Evolutionary conservation across 495 filamentous ascomycete genomes (phyloP).

Genomic region (Cercophora scortea): DNA sequence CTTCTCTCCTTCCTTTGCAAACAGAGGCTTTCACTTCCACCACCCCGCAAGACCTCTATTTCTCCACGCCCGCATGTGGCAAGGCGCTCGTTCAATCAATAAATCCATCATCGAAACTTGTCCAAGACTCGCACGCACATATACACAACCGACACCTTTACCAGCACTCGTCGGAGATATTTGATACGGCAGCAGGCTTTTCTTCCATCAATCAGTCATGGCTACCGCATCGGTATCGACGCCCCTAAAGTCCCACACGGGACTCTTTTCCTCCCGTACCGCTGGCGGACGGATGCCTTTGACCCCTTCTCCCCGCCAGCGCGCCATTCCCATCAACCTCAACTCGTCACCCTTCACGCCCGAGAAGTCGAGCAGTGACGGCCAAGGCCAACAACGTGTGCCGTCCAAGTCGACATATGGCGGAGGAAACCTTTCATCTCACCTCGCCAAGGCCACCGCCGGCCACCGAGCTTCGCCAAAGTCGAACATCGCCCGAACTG

Average conservation of each 20-base stretch:
- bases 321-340: slow-evolving; percentile 38
- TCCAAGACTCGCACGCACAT: slow-evolving; percentile 18
- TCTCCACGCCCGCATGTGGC: neutral
- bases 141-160: slow-evolving; percentile 33
- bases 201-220: slow-evolving; percentile 48
- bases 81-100: slow-evolving; percentile 37
- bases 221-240: slow-evolving; percentile 83
- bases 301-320: slow-evolving; percentile 76
- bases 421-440: slow-evolving; percentile 57
- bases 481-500: slow-evolving; percentile 77
- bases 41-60: slow-evolving; percentile 13
- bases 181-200: slow-evolving; percentile 18
- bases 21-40: slow-evolving; percentile 16
- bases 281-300: slow-evolving; percentile 91
- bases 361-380: slow-evolving; percentile 49
- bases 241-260: slow-evolving; percentile 86
- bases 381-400: slow-evolving; percentile 41
- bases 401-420: slow-evolving; percentile 63
- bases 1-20: slow-evolving; percentile 2
- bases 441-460: slow-evolving; percentile 60
- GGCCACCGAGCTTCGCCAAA: slow-evolving; percentile 72
- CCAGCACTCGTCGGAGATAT: too few species aligned
- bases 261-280: slow-evolving; percentile 84
- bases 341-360: slow-evolving; percentile 74
- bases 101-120: slow-evolving; percentile 10